Base-by-base conservation (phyloP, 345 rosid species). In the Aquilaria sinensis region DNA sequence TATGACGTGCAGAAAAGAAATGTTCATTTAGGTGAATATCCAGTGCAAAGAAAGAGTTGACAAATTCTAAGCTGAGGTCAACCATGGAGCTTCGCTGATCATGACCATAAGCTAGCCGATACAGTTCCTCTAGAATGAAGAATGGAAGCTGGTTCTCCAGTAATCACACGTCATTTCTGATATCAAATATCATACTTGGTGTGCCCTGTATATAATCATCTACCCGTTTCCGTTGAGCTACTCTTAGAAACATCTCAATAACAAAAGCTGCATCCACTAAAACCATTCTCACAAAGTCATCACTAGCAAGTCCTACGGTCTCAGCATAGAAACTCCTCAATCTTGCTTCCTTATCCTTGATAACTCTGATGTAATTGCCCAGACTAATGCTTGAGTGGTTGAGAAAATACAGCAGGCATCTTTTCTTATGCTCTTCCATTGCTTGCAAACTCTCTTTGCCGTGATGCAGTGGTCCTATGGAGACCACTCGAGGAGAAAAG, bases 121-220 rank as follows among this genome's bases (percentile, higher is more conserved):
- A 67, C 30, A 72, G 10, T 5, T 46, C 2, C 37, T 55, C 67
- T 0, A 70, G 65, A 32, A 67, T 9, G n/a, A 12, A 56, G 23
- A 56, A 34, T 31, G 81, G 81, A 23, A 77, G 58, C 45, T 77
- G 81, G 33, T 77, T 77, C 63, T 77, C 81, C 4, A 77, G 72
- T 45, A 77, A 51, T 9, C 66, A 46, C 56, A 77, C 2, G 47
- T 77, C 77, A 29, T 64, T 67, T 41, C 62, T 59, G 6, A 72
- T n/a, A 6, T 70, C 69, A 2, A 48, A 14, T 15, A 53, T 41
- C 60, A 76, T 64, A 68, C 67, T 60, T 30, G 68, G 67, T 51
- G 64, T 11, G 51, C 51, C 51, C 12, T 5, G 51, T 11, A 49
- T 37, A 7, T 37, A 37, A 37, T 37, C 43, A 37, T 37, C 43